These are phyloP conservation scores for Talaromyces proteolyticus DNA, from an alignment of 495 filamentous ascomycete genomes.

Conservation along the genomic window DNA sequence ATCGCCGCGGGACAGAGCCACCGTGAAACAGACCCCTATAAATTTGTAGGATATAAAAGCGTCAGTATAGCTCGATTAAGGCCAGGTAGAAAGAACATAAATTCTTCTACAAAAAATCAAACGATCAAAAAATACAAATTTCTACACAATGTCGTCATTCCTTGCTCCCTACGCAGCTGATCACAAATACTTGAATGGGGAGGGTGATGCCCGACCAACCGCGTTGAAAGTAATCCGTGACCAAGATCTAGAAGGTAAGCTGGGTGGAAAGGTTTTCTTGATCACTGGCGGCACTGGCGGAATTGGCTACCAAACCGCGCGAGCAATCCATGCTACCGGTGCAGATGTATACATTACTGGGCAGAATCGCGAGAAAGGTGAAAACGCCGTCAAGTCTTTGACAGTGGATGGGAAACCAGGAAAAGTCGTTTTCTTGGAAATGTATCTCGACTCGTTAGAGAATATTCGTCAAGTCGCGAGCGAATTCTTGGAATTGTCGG, in stretches of 20 bases:
- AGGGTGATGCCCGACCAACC: conserved; percentile 48
- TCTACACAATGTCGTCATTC: no score
- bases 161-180: conserved; percentile 27
- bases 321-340: conserved; percentile 38
- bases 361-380: conserved; percentile 36
- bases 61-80: no score
- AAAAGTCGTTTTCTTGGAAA: conserved; percentile 2
- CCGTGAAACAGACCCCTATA: no score
- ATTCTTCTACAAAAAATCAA: no score
- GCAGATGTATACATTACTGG: conserved; percentile 42
- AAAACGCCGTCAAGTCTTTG: conserved; percentile 16
- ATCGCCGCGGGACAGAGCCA: no score
- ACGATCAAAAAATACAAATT: no score
- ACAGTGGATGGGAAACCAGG: conserved; percentile 1
- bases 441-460: background rate
- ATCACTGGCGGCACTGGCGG: conserved; percentile 65
- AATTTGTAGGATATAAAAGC: no score
- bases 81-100: no score
- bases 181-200: conserved; percentile 30
- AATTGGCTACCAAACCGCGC: conserved; percentile 45
- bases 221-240: conserved; percentile 46
- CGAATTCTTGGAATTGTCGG: background rate
- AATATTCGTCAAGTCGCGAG: background rate
- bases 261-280: conserved; percentile 51
- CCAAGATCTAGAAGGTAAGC: conserved; percentile 27